phyloP scores from a whole-genome alignment of 306 rosid genomes.

The Inga laurina region DNA sequence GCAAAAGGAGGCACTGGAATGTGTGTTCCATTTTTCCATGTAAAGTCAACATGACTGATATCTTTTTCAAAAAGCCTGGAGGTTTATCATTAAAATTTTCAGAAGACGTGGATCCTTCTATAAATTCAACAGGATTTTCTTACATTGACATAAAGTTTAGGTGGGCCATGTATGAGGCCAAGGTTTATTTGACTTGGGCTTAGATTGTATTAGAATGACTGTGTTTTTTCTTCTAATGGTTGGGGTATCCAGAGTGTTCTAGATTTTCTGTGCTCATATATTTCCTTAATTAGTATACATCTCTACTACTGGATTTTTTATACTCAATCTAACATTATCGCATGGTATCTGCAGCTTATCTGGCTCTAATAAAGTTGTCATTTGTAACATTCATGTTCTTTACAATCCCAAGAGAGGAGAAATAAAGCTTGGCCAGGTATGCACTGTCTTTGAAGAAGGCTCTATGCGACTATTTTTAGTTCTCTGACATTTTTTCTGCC shows the following conservation, averaged over 20 bases:
- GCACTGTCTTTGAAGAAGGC: conserved; percentile 26
- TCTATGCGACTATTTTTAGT: not conserved
- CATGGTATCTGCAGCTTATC: conserved; percentile 54
- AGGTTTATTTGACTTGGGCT: not conserved
- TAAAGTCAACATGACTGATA: not conserved
- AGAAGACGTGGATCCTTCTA: not conserved
- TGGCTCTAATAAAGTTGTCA: conserved; percentile 63
- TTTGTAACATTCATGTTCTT: conserved; percentile 90
- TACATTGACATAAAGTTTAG: conserved; percentile 8
- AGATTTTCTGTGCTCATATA: conserved; percentile 1
- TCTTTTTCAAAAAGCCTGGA: not conserved
- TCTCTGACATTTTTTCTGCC: not conserved
- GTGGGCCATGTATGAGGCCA: not conserved
- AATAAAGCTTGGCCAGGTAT: conserved; percentile 96
- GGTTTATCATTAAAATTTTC: not conserved
- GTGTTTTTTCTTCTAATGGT: conserved; percentile 16
- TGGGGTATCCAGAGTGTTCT: conserved; percentile 4
- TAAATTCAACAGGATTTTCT: not conserved
- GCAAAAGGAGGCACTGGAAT: conserved; percentile 15
- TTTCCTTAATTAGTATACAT: conserved; percentile 2
- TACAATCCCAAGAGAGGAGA: conserved; percentile 94
- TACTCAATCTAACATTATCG: conserved; percentile 28
- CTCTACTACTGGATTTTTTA: conserved; percentile 6
- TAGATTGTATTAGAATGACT: conserved; percentile 26
- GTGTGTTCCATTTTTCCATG: not conserved